Evolutionary conservation across 139 green algal genomes (phyloP).

Genomic region (Edaphochlamys debaryana): DNA sequence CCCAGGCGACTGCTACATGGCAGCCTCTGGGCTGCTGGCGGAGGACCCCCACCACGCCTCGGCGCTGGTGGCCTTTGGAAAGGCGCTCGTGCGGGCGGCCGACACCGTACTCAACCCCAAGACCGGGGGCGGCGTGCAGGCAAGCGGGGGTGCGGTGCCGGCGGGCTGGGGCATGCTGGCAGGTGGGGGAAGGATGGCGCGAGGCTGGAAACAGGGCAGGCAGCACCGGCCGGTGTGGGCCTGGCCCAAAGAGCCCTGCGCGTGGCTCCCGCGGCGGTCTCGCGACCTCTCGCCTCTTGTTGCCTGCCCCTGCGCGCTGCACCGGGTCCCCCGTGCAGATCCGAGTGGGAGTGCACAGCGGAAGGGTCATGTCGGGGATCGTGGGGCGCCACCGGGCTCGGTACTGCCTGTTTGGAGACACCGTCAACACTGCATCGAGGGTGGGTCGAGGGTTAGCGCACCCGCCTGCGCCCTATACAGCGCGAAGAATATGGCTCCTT

Average conservation of each 20-base stretch:
- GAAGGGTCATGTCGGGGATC: slow-evolving; percentile 52
- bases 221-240: neutral
- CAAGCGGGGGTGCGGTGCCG: neutral
- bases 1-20: slow-evolving; percentile 50
- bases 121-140: slow-evolving; percentile 17
- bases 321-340: neutral
- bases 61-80: slow-evolving; percentile 26
- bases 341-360: slow-evolving; percentile 42
- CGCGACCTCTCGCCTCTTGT: neutral
- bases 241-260: neutral
- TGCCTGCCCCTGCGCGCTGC: no score
- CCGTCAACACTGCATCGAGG: neutral
- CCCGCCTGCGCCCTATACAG: neutral
- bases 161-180: no score
- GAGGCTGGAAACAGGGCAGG: no score
- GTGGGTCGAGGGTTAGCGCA: neutral
- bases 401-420: slow-evolving; percentile 66
- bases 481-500: neutral
- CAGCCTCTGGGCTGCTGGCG: slow-evolving; percentile 36
- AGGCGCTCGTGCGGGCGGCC: slow-evolving; percentile 29
- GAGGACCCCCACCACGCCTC: slow-evolving; percentile 38
- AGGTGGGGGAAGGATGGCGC: neutral
- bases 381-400: slow-evolving; percentile 57
- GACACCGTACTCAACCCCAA: slow-evolving; percentile 21
- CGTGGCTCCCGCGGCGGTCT: neutral